These are phyloP conservation scores for Gilbertella persicaria DNA, from an alignment of 371 early-diverging fungal genomes.

Conservation along the genomic window DNA sequence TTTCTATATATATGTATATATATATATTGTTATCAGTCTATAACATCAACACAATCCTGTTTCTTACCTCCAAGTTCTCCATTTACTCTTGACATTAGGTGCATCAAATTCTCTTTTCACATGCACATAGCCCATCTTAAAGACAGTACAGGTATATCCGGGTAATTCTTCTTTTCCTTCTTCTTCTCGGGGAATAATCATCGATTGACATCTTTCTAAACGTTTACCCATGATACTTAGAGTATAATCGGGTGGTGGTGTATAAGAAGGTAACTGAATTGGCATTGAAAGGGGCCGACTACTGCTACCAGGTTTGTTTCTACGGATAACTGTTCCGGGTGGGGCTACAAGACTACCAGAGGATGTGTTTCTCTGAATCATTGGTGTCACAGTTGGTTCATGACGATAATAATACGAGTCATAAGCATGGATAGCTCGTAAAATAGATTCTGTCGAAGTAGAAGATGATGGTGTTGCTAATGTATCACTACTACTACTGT, in stretches of 20 bases:
- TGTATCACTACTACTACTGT: too few species aligned
- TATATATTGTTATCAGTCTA: background rate
- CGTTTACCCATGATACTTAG: constrained; percentile 7
- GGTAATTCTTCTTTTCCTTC: constrained; percentile 44
- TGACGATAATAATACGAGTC: constrained; percentile 16
- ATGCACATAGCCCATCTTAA: constrained; percentile 49
- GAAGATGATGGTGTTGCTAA: too few species aligned
- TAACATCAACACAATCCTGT: background rate
- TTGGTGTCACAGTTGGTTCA: constrained; percentile 1
- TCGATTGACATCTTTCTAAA: constrained; percentile 38
- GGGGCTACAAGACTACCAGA: constrained; percentile 6
- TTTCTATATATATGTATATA: constrained; percentile 25
- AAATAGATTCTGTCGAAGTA: constrained; percentile 8
- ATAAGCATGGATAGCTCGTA: constrained; percentile 30
- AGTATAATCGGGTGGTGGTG: constrained; percentile 17
- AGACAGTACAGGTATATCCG: constrained; percentile 43
- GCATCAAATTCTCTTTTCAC: constrained; percentile 46
- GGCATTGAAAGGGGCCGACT: constrained; percentile 27
- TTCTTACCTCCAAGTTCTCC: constrained; percentile 45
- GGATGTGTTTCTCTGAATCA: constrained; percentile 19
- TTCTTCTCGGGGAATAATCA: constrained; percentile 31
- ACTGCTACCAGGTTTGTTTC: constrained; percentile 6
- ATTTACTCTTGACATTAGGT: constrained; percentile 32
- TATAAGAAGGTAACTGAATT: constrained; percentile 15
- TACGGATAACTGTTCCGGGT: constrained; percentile 11